A percentile compares a stretch with the other conserved stretches of the same genome.
phyloP scores from a whole-genome alignment of 768 basidiomycete genomes.

The Rhodotorula taiwanensis region DNA sequence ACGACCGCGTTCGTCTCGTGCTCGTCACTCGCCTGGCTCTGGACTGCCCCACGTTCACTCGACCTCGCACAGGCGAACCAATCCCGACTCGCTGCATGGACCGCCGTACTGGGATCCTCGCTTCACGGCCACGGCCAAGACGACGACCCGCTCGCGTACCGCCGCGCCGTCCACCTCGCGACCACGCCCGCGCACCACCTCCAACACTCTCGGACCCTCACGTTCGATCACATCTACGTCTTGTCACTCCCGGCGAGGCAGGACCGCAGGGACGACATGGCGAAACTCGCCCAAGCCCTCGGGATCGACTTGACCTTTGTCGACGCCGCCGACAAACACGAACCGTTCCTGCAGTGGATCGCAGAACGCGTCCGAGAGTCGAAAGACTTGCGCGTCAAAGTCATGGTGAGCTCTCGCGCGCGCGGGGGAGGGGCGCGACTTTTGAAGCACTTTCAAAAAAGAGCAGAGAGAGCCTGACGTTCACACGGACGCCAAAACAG shows the following conservation, averaged over 20 bases:
- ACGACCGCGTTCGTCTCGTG: constrained; percentile 1
- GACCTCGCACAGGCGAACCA: too few species aligned
- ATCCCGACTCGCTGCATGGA: too few species aligned
- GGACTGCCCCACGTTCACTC: too few species aligned
- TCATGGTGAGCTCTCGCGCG: constrained; percentile 18
- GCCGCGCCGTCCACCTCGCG: not conserved
- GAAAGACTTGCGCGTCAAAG: not conserved
- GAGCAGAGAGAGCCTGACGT: too few species aligned
- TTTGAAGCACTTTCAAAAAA: too few species aligned
- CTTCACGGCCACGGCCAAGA: not conserved
- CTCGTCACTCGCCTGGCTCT: not conserved
- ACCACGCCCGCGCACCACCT: not conserved
- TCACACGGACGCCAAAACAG: too few species aligned
- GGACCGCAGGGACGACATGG: constrained; percentile 39
- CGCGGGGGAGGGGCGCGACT: too few species aligned
- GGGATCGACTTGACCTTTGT: constrained; percentile 39
- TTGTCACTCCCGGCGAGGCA: constrained; percentile 37
- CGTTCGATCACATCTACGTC: constrained; percentile 40
- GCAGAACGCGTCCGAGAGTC: constrained; percentile 37
- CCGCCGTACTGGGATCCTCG: too few species aligned
- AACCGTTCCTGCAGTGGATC: constrained; percentile 39
- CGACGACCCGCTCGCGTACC: constrained; percentile 1
- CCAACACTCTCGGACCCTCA: constrained; percentile 24
- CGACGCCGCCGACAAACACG: constrained; percentile 36
- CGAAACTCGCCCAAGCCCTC: constrained; percentile 36